Percentiles rank a stretch among this genome's conserved stretches.
Evolutionary conservation across 2,329 filamentous ascomycete genomes (phyloP).

Genomic region (Escovopsis sp.): DNA sequence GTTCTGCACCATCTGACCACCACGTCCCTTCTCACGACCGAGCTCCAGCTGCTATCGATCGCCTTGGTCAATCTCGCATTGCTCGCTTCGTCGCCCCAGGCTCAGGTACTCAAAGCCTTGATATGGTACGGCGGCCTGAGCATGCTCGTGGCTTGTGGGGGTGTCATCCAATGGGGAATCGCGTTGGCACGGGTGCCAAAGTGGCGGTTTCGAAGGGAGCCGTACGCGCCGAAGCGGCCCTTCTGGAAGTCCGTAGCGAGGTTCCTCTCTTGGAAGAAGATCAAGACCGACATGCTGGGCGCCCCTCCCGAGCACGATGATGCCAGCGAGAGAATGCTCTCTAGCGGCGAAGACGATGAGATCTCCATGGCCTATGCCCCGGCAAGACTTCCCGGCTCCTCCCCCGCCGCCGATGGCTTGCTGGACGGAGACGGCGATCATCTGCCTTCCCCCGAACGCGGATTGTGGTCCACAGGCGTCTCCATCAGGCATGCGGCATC

Average conservation of each 20-base stretch:
- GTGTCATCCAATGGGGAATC: conserved; percentile 70
- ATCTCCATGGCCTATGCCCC: conserved; percentile 7
- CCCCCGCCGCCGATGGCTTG: conserved; percentile 6
- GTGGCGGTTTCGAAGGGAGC: conserved; percentile 64
- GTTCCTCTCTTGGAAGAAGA: conserved; percentile 30
- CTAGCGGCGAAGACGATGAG: conserved; percentile 18
- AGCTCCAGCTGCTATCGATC: conserved; percentile 75
- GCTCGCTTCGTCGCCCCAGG: conserved; percentile 66
- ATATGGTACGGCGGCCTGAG: conserved; percentile 73
- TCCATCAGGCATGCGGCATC: conserved; percentile 39
- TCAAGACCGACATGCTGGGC: conserved; percentile 26
- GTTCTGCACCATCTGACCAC: conserved; percentile 71
- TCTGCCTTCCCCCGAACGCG: conserved; percentile 9
- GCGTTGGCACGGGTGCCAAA: conserved; percentile 75
- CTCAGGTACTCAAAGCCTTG: conserved; percentile 69
- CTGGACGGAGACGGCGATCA: conserved; percentile 6
- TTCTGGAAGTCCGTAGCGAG: conserved; percentile 25
- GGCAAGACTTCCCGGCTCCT: conserved; percentile 17
- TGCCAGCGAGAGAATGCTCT: conserved; percentile 15
- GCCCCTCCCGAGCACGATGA: conserved; percentile 16
- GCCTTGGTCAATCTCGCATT: conserved; percentile 70
- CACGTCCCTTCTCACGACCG: conserved; percentile 73
- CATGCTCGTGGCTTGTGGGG: conserved; percentile 56
- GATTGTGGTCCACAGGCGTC: conserved; percentile 9
- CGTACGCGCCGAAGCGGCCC: conserved; percentile 20